These are phyloP conservation scores for Annulohypoxylon stygium DNA, from an alignment of 495 filamentous ascomycete genomes.

Conservation along the genomic window DNA sequence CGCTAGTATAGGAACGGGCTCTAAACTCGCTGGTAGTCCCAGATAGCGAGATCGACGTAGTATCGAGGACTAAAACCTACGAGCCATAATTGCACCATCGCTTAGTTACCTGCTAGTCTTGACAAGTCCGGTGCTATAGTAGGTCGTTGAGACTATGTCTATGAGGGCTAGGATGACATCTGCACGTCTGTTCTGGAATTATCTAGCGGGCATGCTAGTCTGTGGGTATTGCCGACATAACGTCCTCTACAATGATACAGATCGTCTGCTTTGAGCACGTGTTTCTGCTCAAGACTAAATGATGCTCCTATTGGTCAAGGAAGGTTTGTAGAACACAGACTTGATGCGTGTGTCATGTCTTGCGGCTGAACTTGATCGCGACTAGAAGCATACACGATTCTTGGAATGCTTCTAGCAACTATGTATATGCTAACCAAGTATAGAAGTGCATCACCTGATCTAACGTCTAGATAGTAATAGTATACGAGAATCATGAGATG, in stretches of 20 bases:
- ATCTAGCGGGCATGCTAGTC: not conserved
- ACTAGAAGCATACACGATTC: constrained; percentile 44
- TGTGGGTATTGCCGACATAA: constrained; percentile 1
- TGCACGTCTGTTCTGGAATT: not conserved
- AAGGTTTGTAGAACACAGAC: not conserved
- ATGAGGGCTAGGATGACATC: not conserved
- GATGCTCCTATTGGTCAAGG: not conserved
- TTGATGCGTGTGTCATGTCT: not conserved
- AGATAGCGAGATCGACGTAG: constrained; percentile 4
- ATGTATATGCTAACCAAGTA: constrained; percentile 2
- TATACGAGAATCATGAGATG: constrained; percentile 67
- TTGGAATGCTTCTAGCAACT: not conserved
- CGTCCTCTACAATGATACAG: not conserved
- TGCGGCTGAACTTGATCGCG: constrained; percentile 29
- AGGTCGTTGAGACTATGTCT: not conserved
- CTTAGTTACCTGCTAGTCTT: constrained; percentile 1
- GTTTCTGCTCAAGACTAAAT: not conserved
- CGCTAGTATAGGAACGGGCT: not conserved
- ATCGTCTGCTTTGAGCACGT: not conserved
- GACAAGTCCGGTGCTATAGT: not conserved
- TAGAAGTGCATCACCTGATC: not conserved
- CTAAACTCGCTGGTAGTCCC: not conserved
- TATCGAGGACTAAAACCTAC: not conserved
- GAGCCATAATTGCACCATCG: not conserved
- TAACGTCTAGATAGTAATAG: constrained; percentile 31